Evolutionary conservation across 2,329 filamentous ascomycete genomes (phyloP), one percentile per base, ranked within the genome.

Genomic region (Fusarium guadeloupense): DNA sequence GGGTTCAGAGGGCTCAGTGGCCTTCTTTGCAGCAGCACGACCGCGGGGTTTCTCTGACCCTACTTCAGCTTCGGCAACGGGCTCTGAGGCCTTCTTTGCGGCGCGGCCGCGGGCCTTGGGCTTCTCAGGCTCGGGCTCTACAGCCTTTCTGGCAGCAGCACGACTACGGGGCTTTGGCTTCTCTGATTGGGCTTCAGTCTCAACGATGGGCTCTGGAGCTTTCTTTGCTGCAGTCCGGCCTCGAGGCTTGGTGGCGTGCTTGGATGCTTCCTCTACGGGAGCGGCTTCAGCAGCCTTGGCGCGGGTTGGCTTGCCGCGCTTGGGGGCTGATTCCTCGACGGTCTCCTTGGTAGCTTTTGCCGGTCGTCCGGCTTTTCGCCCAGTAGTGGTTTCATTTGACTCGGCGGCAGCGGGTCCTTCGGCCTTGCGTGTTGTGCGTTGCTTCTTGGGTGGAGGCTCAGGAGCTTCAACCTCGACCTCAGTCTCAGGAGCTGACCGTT

Each of bases 361-460:
- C 3, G 54, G 7, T 8, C 62, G 62, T 23, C 59, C 52, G 2
- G 43, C 34, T 16, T 42, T 50, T 23, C 57, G 53, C 14, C 51
- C 47, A 20, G 54, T 28, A 25, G 52, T 17, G 13, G 50, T 28
- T 33, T 50, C 34, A 23, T 30, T 34, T 48, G 41, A 21, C n/a
- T 43, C 47, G 6, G 37, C 21, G 9, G 50, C 34, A 14, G 41
- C 42, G 25, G 53, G 23, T 31, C 67, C 48, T 12, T 67, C 51
- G 2, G 57, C 25, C 28, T 55, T 48, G 19, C 45, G 50, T 6
- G 62, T 54, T 19, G 56, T 55, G 7, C 67, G 63, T 14, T 57
- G 57, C 31, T 59, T 64, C 45, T 69, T 69, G 12, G 60, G 20
- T 5, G 60, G 47, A 16, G 65, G 56, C n/a, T 67, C 60, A 7